These are phyloP conservation scores for Coemansia sp. DNA, from an alignment of 192 early-diverging fungal genomes.

Conservation along the genomic window DNA sequence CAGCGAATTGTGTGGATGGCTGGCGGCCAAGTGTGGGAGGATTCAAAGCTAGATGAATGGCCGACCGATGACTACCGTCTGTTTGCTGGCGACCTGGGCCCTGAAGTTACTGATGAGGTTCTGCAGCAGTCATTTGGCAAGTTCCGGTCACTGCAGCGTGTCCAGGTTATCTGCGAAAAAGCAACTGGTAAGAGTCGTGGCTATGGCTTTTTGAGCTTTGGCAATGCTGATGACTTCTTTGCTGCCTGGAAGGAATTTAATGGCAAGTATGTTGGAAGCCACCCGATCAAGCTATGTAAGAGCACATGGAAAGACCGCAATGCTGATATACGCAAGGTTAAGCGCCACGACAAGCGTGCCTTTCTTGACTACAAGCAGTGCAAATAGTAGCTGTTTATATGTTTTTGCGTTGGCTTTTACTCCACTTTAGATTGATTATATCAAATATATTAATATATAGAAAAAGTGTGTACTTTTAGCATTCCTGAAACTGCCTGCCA, in stretches of 20 bases:
- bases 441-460: neutral
- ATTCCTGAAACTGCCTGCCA: neutral
- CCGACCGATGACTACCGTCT: constrained; percentile 87
- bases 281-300: constrained; percentile 92
- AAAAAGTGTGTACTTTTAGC: constrained; percentile 1
- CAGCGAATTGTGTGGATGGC: constrained; percentile 73
- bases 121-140: constrained; percentile 78
- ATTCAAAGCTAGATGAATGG: constrained; percentile 81
- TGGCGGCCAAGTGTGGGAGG: constrained; percentile 94
- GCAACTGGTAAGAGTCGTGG: constrained; percentile 81
- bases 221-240: constrained; percentile 86
- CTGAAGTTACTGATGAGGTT: constrained; percentile 85
- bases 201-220: constrained; percentile 93
- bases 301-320: constrained; percentile 91
- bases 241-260: constrained; percentile 94
- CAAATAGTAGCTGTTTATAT: constrained; percentile 12
- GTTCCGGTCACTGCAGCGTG: constrained; percentile 78
- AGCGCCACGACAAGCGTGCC: constrained; percentile 41
- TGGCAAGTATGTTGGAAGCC: constrained; percentile 94
- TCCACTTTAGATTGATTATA: neutral
- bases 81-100: constrained; percentile 92
- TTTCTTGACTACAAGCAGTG: constrained; percentile 34
- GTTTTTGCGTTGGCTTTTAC: neutral
- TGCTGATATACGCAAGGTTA: constrained; percentile 62
- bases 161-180: constrained; percentile 84